Evolutionary conservation across 495 filamentous ascomycete genomes (phyloP).

Genomic region (Eremomyces bilateralis): DNA sequence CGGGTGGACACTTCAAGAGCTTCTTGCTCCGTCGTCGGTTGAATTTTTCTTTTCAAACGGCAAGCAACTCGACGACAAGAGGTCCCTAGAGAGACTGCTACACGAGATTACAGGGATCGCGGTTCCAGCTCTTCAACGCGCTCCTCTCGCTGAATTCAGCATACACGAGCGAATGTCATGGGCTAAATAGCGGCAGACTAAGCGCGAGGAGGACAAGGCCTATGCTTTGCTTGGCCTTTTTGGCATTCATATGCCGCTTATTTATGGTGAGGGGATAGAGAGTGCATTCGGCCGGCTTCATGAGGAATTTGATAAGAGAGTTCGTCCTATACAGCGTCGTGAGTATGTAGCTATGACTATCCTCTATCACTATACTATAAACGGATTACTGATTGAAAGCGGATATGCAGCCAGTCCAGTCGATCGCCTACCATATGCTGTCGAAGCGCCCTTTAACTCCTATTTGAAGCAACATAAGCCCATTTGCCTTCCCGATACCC

Average conservation of each 20-base stretch:
- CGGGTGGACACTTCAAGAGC: no score
- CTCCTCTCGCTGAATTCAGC: background rate
- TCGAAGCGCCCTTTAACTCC: slow-evolving; percentile 10
- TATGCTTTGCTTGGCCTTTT: slow-evolving; percentile 1
- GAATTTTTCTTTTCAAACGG: background rate
- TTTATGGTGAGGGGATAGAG: background rate
- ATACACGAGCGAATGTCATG: background rate
- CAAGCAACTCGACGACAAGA: background rate
- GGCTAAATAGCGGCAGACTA: background rate
- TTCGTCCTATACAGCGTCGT: no score
- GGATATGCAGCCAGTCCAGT: no score
- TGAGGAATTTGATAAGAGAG: background rate
- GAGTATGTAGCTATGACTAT: no score
- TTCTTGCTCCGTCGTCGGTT: background rate
- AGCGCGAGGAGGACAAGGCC: background rate
- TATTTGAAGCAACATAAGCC: slow-evolving; percentile 4
- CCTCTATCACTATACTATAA: no score
- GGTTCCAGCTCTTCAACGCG: background rate
- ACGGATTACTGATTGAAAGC: no score
- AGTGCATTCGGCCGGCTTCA: background rate
- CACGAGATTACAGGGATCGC: background rate
- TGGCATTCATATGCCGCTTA: background rate
- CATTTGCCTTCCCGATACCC: no score
- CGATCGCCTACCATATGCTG: slow-evolving; percentile 1
- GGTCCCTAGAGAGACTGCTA: background rate